Evolutionary conservation across 2,329 filamentous ascomycete genomes (phyloP), one percentile per base, ranked within the genome.

Genomic region (Colletotrichum karsti): DNA sequence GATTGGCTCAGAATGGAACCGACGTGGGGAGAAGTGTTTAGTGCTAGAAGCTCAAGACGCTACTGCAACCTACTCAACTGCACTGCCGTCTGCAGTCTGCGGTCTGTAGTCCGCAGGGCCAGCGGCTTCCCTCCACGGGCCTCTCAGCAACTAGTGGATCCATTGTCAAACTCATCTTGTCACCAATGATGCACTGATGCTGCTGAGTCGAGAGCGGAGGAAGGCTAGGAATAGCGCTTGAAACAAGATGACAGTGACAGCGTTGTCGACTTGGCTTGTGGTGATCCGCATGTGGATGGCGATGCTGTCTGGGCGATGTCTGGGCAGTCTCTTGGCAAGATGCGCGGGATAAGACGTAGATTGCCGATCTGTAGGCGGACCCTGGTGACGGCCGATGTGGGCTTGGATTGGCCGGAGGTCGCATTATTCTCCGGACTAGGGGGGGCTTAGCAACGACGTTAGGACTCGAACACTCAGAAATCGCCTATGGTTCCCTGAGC

Each of bases 301-400:
- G 53, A 67, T 64, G 53, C 37, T 64, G 64, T 67, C 64, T 67
- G 64, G 64, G 64, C 60, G 44, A 48, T 64, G 64, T 67, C 64
- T 67, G 64, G 64, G 64, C 64, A 67, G 44, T 56, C 39, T 70
- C 69, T 71, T 71, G 69, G 69, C 69, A 63, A 61, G 67, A 69
- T 67, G 62, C 59, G 67, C 59, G 63, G 69, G 67, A 66, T 63
- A 59, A 67, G 69, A 63, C 63, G 50, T 69, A 70, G 67, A 71
- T 71, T 71, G 69, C 58, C 67, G 67, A 70, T 70, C 67, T 65
- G 56, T 53, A 54, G 50, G 53, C 26, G 37, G 67, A 28, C 55
- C 41, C 48, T 50, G 41, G 59, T 53, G 44, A 67, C 59, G 59
- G 44, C 48, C 33, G 46, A 56, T 30, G 48, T 67, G 62, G 20